These are phyloP conservation scores for Vanilla planifolia DNA, from an alignment of 106 monocot genomes.

Conservation along the genomic window DNA sequence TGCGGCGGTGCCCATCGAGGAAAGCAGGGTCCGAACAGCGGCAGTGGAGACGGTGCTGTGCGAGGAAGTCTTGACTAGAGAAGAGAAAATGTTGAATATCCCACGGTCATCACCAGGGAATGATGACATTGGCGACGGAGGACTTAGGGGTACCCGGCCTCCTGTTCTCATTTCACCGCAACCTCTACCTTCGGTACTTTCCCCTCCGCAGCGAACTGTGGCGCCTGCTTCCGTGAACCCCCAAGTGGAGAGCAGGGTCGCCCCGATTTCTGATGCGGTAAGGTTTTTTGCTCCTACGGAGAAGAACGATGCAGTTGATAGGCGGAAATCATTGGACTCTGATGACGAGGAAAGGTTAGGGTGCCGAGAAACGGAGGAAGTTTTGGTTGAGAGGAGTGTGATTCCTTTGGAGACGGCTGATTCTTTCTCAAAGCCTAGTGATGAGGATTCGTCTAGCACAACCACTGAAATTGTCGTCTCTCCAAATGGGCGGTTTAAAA, in stretches of 20 bases:
- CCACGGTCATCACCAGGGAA: neutral
- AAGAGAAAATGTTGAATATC: neutral
- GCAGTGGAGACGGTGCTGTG: neutral
- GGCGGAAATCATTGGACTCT: conserved; percentile 5
- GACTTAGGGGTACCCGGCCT: conserved; percentile 48
- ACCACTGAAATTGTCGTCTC: conserved; percentile 40
- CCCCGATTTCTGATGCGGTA: conserved; percentile 35
- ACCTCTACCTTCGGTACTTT: neutral
- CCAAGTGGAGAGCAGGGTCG: conserved; percentile 11
- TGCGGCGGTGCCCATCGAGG: neutral
- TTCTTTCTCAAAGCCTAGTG: conserved; percentile 52
- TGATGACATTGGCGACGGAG: conserved; percentile 15
- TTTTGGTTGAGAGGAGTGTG: conserved; percentile 13
- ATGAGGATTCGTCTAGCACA: conserved; percentile 38
- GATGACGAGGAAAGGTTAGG: conserved; percentile 4
- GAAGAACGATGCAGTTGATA: neutral
- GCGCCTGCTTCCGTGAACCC: conserved; percentile 18
- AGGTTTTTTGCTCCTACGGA: conserved; percentile 22
- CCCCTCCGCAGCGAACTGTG: neutral
- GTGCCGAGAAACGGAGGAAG: conserved; percentile 1
- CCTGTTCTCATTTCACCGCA: conserved; percentile 35
- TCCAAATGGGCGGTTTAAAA: conserved; percentile 42
- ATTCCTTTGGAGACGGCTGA: conserved; percentile 15
- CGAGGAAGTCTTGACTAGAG: neutral
- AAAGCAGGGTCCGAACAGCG: neutral